Evolutionary conservation across 345 rosid genomes (phyloP).

Genomic region (Populus ilicifolia): DNA sequence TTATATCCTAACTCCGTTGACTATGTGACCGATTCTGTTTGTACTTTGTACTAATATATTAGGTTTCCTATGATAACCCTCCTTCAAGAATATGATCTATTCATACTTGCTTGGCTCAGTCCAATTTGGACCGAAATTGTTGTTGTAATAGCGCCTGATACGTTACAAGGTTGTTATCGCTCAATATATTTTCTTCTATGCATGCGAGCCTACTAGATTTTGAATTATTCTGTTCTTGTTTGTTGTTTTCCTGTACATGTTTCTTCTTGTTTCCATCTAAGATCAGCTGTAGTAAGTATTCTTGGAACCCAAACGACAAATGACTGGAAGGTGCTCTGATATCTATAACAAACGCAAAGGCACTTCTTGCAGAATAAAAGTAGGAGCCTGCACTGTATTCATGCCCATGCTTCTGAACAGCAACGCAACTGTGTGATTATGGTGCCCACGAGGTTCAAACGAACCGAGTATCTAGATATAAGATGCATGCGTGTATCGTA

Average conservation of each 20-base stretch:
- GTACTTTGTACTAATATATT: slow-evolving; percentile 12
- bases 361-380: neutral
- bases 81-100: neutral
- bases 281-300: neutral
- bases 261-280: neutral
- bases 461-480: neutral
- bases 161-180: neutral
- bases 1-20: slow-evolving; percentile 9
- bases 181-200: neutral
- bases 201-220: neutral
- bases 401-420: neutral
- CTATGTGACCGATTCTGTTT: neutral
- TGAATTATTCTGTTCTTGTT: neutral
- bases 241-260: neutral
- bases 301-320: neutral
- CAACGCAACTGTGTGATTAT: neutral
- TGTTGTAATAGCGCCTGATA: neutral
- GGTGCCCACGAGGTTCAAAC: neutral
- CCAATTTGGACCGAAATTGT: neutral
- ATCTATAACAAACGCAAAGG: neutral
- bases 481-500: neutral
- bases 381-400: neutral
- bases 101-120: neutral
- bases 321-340: neutral
- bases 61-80: neutral